A percentile compares a stretch with the other conserved stretches of the same genome.
These are phyloP conservation scores for Pythium folliculosum DNA, from an alignment of 352 stramenopile species.

Conservation along the genomic window DNA sequence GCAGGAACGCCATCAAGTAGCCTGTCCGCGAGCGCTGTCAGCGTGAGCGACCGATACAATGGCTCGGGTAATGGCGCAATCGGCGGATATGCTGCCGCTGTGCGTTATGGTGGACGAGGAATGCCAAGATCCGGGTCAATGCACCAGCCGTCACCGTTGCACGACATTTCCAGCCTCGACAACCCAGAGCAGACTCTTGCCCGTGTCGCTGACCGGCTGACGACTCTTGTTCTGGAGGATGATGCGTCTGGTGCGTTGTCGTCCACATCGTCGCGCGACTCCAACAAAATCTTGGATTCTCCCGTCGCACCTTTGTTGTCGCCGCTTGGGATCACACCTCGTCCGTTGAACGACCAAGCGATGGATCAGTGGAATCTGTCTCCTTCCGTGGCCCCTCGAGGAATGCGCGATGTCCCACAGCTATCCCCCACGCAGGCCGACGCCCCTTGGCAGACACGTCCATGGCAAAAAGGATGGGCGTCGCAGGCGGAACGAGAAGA, in stretches of 20 bases:
- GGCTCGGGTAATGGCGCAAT: slow-evolving; percentile 48
- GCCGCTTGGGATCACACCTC: slow-evolving; percentile 53
- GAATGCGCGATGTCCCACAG: slow-evolving; percentile 43
- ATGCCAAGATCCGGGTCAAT: slow-evolving; percentile 39
- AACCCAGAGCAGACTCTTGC: slow-evolving; percentile 29
- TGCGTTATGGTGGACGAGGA: slow-evolving; percentile 62
- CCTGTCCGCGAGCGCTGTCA: slow-evolving; percentile 36
- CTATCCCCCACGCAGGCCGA: slow-evolving; percentile 42
- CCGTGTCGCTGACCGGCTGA: slow-evolving; percentile 68
- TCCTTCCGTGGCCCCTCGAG: slow-evolving; percentile 47
- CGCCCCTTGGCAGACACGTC: slow-evolving; percentile 25
- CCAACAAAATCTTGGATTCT: slow-evolving; percentile 59
- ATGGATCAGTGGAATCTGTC: slow-evolving; percentile 85
- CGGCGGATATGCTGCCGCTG: slow-evolving; percentile 76
- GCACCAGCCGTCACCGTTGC: slow-evolving; percentile 31
- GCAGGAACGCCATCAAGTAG: slow-evolving; percentile 64
- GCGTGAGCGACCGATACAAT: slow-evolving; percentile 27
- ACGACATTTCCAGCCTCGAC: slow-evolving; percentile 28
- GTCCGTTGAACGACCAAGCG: slow-evolving; percentile 57
- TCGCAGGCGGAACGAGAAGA: slow-evolving; percentile 49
- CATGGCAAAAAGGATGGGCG: slow-evolving; percentile 34
- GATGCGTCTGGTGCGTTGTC: slow-evolving; percentile 34
- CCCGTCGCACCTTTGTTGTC: slow-evolving; percentile 41
- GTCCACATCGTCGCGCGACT: slow-evolving; percentile 58
- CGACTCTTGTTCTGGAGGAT: slow-evolving; percentile 66